Base-by-base conservation (phyloP, 345 rosid genomes). In the Citrus trifoliata region DNA sequence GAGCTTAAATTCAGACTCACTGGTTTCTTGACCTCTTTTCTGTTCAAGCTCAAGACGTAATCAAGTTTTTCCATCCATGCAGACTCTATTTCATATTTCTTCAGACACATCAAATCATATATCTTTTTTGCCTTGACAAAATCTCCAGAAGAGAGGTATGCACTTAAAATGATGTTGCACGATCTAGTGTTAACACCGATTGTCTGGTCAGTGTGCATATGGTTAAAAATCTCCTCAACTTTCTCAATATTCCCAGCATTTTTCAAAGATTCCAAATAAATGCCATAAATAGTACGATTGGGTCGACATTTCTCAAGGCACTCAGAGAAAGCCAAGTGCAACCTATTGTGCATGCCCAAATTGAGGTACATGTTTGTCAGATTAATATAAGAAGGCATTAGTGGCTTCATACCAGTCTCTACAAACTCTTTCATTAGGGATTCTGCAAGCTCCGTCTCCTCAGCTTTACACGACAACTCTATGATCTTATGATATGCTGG, bases 401-500 rank as follows among this genome's bases (percentile, higher is more conserved):
- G 88, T 27, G 92, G 93, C 78, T 92, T 92, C 91, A 88, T 84
- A 75, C 91, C 96, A 42, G 86, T 85, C 71, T 82, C 80, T 73
- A 84, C 61, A 75, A 96, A 86, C 83, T 92, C 98, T 65, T 84
- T 79, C 88, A 92, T 83, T 32, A 92, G 81, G 21, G 87, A 86
- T 71, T 96, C 98, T 1, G 86, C 92, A 63, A 74, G 83, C 37
- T 91, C 95, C 58, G 80, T 79, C 76, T 90, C 78, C 75, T 68
- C 80, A 55, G 90, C 88, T 80, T 86, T 83, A 74, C 94, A 89
- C 2, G 87, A 58, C 28, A 90, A 86, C 82, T 94, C 92, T 61
- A 92, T 86, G 64, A 93, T 93, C 79, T 91, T 91, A 78, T 96
- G 97, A 86, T 89, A 96, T 1, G 91, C 94, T 4, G 88, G 82